A percentile compares a stretch with the other conserved stretches of the same genome.
Conservation (phyloP, 169 alveolate species). For the Plasmodium vivax region DNA sequence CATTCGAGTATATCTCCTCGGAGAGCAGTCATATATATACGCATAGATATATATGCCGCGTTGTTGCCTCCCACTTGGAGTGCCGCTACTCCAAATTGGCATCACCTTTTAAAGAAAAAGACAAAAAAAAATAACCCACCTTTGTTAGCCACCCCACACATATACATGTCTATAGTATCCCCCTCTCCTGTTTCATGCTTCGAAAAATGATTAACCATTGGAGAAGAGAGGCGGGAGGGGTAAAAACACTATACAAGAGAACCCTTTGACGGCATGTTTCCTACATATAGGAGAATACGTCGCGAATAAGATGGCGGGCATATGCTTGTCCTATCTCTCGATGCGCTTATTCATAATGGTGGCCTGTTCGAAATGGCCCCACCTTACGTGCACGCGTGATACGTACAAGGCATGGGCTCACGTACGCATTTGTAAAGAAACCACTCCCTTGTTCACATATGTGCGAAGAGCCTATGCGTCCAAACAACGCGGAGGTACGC, state of each 20-base stretch:
- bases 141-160: not conserved
- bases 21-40: not conserved
- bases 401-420: not conserved
- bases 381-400: not conserved
- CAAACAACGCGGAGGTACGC: not conserved
- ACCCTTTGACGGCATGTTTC: not conserved
- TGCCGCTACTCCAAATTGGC: not conserved
- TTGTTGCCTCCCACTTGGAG: not conserved
- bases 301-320: not conserved
- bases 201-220: not conserved
- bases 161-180: too few species aligned
- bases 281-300: not conserved
- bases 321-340: not conserved
- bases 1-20: not conserved
- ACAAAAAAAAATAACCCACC: not conserved
- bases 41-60: not conserved
- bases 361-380: not conserved
- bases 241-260: not conserved
- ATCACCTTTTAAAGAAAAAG: not conserved
- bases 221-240: not conserved
- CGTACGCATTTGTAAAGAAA: not conserved
- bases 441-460: not conserved
- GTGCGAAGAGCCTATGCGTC: not conserved
- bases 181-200: not conserved
- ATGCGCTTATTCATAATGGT: not conserved